Evolutionary conservation across 768 basidiomycete genomes (phyloP).

Genomic region (Leccinum subgranulosum): DNA sequence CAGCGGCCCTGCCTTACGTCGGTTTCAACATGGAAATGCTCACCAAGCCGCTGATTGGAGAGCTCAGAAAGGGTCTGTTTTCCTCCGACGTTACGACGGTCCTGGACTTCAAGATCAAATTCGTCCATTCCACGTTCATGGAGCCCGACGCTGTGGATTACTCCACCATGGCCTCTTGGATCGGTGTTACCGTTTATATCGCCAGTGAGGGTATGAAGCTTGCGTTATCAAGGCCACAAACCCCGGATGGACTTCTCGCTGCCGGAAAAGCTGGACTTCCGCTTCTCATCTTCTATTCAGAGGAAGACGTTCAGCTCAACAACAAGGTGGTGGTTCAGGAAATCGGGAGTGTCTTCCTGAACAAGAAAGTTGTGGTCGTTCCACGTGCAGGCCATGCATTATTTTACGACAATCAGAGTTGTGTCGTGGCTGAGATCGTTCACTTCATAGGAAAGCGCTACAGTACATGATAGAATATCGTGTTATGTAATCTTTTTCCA

Average conservation of each 20-base stretch:
- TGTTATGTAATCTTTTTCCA: too few relatives aligned
- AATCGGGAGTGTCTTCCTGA: background rate
- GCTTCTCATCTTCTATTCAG: background rate
- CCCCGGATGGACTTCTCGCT: background rate
- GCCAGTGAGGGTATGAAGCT: background rate
- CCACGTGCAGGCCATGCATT: background rate
- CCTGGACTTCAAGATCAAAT: slow-evolving; percentile 3
- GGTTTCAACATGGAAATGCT: slow-evolving; percentile 3
- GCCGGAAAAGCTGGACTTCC: background rate
- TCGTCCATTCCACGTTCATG: background rate
- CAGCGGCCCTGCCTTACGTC: slow-evolving; percentile 5
- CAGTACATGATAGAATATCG: too few relatives aligned
- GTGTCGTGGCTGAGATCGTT: slow-evolving; percentile 4
- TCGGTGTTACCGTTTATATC: background rate
- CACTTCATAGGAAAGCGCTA: too few relatives aligned
- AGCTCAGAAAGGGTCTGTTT: background rate
- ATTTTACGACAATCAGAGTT: background rate
- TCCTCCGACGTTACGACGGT: background rate
- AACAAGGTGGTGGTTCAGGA: background rate
- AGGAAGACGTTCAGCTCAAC: slow-evolving; percentile 2
- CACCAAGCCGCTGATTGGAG: background rate
- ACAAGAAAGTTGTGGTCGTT: background rate
- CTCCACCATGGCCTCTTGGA: slow-evolving; percentile 4
- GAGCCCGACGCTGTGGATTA: slow-evolving; percentile 6
- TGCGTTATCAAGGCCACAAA: background rate